These are phyloP conservation scores for Physcomitrium patens DNA, from an alignment of 225 moss, liverwort and hornwort genomes.

Conservation along the genomic window DNA sequence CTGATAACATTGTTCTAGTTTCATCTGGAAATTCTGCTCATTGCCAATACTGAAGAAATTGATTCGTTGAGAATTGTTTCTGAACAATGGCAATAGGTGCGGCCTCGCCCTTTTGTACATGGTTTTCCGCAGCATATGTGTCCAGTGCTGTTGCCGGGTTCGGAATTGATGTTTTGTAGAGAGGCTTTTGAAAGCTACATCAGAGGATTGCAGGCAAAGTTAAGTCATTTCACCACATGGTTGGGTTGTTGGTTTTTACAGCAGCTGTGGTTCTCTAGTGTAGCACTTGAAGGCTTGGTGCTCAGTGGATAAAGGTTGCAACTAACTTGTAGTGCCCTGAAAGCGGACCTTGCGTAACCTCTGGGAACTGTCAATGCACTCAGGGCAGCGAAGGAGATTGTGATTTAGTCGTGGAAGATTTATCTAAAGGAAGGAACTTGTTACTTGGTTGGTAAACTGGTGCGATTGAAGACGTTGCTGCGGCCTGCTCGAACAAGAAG, in stretches of 20 bases:
- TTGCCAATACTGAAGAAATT: too few relatives aligned
- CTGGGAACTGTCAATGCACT: conserved; percentile 44
- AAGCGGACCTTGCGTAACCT: conserved; percentile 56
- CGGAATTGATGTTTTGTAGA: conserved; percentile 38
- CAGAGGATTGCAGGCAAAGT: conserved; percentile 98
- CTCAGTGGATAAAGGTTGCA: conserved; percentile 50
- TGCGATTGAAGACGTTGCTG: too few relatives aligned
- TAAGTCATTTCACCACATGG: conserved; percentile 79
- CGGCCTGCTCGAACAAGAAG: too few relatives aligned
- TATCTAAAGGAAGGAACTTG: conserved; percentile 40
- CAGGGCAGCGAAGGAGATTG: conserved; percentile 32
- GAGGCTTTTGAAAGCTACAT: conserved; percentile 42
- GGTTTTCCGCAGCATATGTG: conserved; percentile 58
- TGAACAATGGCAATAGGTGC: conserved; percentile 42
- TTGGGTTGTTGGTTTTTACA: conserved; percentile 73
- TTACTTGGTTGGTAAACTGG: too few relatives aligned
- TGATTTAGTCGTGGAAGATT: conserved; percentile 32
- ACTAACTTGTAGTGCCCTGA: conserved; percentile 59
- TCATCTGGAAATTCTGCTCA: too few relatives aligned
- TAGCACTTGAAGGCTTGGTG: conserved; percentile 53
- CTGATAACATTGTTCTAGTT: too few relatives aligned
- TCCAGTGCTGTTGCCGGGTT: conserved; percentile 51
- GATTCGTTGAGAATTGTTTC: conserved; percentile 18
- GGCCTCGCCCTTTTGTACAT: conserved; percentile 58
- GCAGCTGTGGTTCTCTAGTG: conserved; percentile 47